Evolutionary conservation across 345 rosid genomes (phyloP).

Genomic region (Euphorbia pulcherrima): DNA sequence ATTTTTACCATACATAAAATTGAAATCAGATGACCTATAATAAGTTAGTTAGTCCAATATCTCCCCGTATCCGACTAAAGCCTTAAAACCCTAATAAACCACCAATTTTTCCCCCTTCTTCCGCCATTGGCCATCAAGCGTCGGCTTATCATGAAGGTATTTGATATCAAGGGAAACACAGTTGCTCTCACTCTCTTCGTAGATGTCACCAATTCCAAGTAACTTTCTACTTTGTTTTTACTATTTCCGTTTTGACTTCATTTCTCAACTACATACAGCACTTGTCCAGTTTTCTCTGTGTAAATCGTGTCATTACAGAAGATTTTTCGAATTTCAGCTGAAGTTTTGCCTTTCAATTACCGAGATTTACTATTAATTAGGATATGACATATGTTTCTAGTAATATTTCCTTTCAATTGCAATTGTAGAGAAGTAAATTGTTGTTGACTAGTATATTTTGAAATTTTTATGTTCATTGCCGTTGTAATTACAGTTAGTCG

Average conservation of each 20-base stretch:
- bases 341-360: background rate
- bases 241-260: background rate
- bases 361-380: background rate
- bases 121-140: background rate
- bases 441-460: background rate
- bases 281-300: background rate
- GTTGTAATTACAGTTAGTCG: background rate
- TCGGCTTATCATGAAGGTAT: constrained; percentile 49
- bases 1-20: no score
- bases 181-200: constrained; percentile 63
- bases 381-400: background rate
- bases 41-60: no score
- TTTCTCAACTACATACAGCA: background rate
- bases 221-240: constrained; percentile 11
- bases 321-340: background rate
- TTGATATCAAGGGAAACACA: constrained; percentile 41
- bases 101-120: no score
- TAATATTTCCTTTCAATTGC: background rate
- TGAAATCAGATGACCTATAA: no score
- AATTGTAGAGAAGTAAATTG: background rate
- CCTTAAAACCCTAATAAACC: no score
- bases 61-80: no score
- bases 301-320: background rate
- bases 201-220: constrained; percentile 78
- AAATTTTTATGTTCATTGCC: background rate